A percentile compares a stretch with the other conserved stretches of the same genome.
Evolutionary conservation across 305 asterid genomes (phyloP).

Genomic region (Fraxinus dipetala): DNA sequence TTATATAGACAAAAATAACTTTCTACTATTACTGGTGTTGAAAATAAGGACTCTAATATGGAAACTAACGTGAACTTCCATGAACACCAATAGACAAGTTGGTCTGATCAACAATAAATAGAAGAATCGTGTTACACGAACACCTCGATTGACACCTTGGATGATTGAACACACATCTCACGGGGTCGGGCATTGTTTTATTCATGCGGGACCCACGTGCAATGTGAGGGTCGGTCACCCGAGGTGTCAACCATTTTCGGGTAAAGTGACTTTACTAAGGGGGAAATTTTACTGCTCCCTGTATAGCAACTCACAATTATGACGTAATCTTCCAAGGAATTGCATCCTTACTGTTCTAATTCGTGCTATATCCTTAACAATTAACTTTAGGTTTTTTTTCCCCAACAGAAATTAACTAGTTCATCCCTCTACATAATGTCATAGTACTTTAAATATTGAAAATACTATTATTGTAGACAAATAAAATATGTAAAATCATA

Average conservation of each 20-base stretch:
- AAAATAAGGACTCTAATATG: background rate
- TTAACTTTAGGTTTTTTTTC: background rate
- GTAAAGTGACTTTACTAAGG: too few relatives aligned
- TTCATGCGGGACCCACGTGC: too few relatives aligned
- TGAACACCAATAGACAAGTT: background rate
- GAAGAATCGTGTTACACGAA: background rate
- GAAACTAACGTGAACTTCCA: background rate
- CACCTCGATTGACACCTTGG: too few relatives aligned
- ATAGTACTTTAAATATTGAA: background rate
- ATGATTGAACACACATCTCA: too few relatives aligned
- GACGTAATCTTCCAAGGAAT: background rate
- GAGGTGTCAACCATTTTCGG: too few relatives aligned
- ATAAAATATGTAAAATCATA: background rate
- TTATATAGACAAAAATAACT: background rate
- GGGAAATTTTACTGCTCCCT: background rate
- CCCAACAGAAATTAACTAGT: background rate
- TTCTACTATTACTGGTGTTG: background rate
- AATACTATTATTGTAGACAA: background rate
- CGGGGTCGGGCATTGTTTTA: too few relatives aligned
- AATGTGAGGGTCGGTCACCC: too few relatives aligned
- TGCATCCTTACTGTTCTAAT: background rate
- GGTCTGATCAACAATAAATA: background rate
- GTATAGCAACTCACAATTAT: background rate
- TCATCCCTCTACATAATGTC: background rate
- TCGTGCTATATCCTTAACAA: background rate